A percentile compares a stretch with the other conserved stretches of the same genome.
Conservation (phyloP, 306 rosid species). For the Neltuma alba region DNA sequence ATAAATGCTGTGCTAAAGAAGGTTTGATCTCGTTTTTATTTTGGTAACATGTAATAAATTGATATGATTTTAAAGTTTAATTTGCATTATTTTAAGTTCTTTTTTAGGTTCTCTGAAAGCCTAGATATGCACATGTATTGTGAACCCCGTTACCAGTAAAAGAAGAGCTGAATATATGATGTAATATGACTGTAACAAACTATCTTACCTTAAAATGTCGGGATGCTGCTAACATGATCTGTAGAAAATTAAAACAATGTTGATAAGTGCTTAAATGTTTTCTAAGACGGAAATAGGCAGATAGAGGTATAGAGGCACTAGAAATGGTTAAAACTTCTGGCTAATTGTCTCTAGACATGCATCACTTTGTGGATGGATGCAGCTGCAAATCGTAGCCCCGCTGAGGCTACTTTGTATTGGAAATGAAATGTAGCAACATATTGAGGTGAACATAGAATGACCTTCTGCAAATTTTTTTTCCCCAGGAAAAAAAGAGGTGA, state of each 20-base stretch:
- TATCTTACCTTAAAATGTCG: background rate
- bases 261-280: background rate
- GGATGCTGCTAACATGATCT: slow-evolving; percentile 2
- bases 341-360: background rate
- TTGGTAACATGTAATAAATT: background rate
- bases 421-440: slow-evolving; percentile 13
- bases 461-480: background rate
- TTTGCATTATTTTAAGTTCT: slow-evolving; percentile 1
- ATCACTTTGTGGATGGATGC: background rate
- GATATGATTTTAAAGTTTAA: background rate
- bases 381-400: background rate
- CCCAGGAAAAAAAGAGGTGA: background rate
- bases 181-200: background rate
- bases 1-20: slow-evolving; percentile 80
- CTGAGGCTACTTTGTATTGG: background rate
- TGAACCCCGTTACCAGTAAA: background rate
- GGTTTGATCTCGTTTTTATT: slow-evolving; percentile 45
- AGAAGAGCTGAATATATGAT: background rate
- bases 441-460: background rate
- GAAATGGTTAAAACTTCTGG: background rate
- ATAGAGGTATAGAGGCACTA: background rate
- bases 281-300: slow-evolving; percentile 3
- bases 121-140: background rate
- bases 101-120: background rate
- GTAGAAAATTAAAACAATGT: background rate